phyloP scores from a whole-genome alignment of 805 yeast genomes.

The Wickerhamomyces sydowiorum region DNA sequence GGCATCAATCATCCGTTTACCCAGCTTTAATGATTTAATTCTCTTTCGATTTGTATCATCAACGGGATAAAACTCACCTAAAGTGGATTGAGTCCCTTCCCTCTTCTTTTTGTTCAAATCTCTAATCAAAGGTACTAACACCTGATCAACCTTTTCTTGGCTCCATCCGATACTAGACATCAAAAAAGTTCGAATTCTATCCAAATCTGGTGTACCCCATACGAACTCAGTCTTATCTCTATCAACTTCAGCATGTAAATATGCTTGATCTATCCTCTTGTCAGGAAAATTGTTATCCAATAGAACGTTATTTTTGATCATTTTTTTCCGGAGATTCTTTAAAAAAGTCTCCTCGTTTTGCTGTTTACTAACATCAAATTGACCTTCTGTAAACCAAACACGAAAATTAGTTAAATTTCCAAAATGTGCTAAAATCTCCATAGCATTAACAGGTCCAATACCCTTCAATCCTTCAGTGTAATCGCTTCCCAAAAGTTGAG shows the following conservation, averaged over 20 bases:
- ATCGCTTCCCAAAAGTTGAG: conserved; percentile 86
- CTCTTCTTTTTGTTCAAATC: conserved; percentile 63
- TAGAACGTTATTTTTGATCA: conserved; percentile 47
- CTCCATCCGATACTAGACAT: conserved; percentile 76
- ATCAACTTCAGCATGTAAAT: conserved; percentile 78
- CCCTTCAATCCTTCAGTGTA: conserved; percentile 92
- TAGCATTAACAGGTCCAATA: conserved; percentile 88
- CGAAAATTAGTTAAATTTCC: conserved; percentile 33
- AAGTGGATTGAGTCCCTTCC: conserved; percentile 50
- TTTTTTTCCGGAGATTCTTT: conserved; percentile 50
- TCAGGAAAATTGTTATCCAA: conserved; percentile 70
- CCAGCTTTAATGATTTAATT: conserved; percentile 41
- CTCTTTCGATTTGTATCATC: conserved; percentile 38
- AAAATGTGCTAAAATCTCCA: conserved; percentile 88
- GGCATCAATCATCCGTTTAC: conserved; percentile 59
- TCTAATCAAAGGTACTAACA: conserved; percentile 77
- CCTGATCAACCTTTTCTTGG: conserved; percentile 68
- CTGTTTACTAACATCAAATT: conserved; percentile 34
- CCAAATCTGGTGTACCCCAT: conserved; percentile 91
- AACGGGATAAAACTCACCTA: conserved; percentile 65
- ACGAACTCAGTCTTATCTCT: conserved; percentile 67
- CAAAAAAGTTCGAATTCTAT: conserved; percentile 65
- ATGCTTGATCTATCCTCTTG: conserved; percentile 62
- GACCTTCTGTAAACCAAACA: conserved; percentile 37
- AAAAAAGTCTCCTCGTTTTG: conserved; percentile 41